Evolutionary conservation across 73 alveolate genomes (phyloP), one percentile per base, ranked within the genome.

Genomic region (Breviolum minutum): DNA sequence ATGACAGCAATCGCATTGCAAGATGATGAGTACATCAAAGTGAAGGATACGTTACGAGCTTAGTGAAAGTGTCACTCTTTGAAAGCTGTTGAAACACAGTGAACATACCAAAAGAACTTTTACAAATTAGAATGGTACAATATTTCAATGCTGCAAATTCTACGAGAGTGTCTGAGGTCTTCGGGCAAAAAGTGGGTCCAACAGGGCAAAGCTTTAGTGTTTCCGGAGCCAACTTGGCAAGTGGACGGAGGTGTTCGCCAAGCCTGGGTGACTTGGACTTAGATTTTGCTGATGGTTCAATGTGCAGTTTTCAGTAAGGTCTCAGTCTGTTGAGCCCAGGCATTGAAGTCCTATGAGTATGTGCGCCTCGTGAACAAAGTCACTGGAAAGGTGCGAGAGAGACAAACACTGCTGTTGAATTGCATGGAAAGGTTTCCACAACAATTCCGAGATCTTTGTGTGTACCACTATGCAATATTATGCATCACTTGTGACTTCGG

Each of bases 221-320:
- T 92, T 82, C 90, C 81, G 32, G 98, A 92, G 82, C 98, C 98
- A 32, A 92, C 98, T 27, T 92, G 98, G 98, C 98, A 92, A 32
- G 98, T 92, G 83, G 96, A 89, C 40, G 96, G 96, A 11, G 96
- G 96, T 13, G 84, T 89, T 70, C 61, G 87, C 74, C 79, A 70
- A 89, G 96, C 96, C 0, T 89, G 96, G 96, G 95, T 40, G 14
- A 19, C 95, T 70, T 7, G 81, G 95, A n/a, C 74, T 9, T 40
- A 26, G 61, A 19, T 82, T 20, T 14, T 13, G 73, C 54, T n/a
- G 24, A 5, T 13, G 54, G 7, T 61, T 63, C 26, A 2, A 61
- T 9, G 69, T 22, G 32, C 60, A 62, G 27, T n/a, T 24, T 17
- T 26, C 63, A 61, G 61, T 77, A 30, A 14, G n/a, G 71, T 10